A percentile compares a stretch with the other conserved stretches of the same genome.
phyloP scores from a whole-genome alignment of 441 rosid genomes.

The Arabidopsis lyrata region DNA sequence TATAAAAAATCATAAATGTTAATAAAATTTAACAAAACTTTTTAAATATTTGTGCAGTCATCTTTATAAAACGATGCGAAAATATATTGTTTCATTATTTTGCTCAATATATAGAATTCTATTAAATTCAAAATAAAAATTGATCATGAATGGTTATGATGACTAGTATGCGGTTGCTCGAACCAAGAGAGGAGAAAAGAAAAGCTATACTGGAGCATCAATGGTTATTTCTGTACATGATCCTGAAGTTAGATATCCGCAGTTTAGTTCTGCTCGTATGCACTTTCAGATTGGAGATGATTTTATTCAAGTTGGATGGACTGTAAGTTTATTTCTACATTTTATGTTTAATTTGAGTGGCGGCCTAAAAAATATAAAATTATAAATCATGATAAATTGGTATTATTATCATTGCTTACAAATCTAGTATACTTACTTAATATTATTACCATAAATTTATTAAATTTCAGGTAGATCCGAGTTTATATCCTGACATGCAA shows the following conservation, averaged over 20 bases:
- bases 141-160: not conserved
- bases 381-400: not conserved
- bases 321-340: not conserved
- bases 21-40: not conserved
- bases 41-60: not conserved
- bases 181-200: not conserved
- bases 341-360: not conserved
- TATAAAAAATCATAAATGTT: not conserved
- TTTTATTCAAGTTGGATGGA: slow-evolving; percentile 5
- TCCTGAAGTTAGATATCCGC: not conserved
- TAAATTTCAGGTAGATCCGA: slow-evolving; percentile 13
- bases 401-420: not conserved
- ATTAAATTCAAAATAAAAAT: not conserved
- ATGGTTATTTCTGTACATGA: not conserved
- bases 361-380: not conserved
- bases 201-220: slow-evolving; percentile 1
- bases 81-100: not conserved
- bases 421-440: not conserved
- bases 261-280: slow-evolving; percentile 25
- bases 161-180: slow-evolving; percentile 2
- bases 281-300: not conserved
- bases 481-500: not conserved
- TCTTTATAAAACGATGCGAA: no score
- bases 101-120: not conserved
- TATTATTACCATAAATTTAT: not conserved